phyloP scores from a whole-genome alignment of 1,284 basidiomycete genomes.

The Ganoderma meredithae region DNA sequence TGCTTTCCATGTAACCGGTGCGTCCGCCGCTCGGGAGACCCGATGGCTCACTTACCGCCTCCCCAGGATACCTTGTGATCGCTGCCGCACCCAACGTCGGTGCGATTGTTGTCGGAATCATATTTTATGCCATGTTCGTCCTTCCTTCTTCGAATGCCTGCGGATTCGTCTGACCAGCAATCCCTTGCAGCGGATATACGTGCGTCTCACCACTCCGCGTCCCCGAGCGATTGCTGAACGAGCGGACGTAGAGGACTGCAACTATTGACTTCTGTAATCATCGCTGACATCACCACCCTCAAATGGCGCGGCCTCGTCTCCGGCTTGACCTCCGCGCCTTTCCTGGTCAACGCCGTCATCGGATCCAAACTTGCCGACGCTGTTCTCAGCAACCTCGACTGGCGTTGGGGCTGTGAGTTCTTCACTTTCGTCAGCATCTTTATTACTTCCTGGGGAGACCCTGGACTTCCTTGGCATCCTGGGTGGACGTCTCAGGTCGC shows the following conservation, averaged over 20 bases:
- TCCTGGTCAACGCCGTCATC: slow-evolving; percentile 73
- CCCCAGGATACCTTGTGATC: slow-evolving; percentile 67
- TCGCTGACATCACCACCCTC: slow-evolving; percentile 83
- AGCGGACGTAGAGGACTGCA: slow-evolving; percentile 62
- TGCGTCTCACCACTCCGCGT: slow-evolving; percentile 35
- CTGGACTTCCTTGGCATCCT: no score
- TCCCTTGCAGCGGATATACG: slow-evolving; percentile 57
- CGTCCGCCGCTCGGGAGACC: neutral
- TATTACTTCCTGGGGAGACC: no score
- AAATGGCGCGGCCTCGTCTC: slow-evolving; percentile 81
- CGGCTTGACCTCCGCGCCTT: slow-evolving; percentile 69
- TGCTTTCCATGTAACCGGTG: slow-evolving; percentile 62
- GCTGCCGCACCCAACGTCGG: slow-evolving; percentile 66
- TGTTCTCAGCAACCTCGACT: slow-evolving; percentile 62
- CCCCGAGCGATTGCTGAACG: slow-evolving; percentile 9
- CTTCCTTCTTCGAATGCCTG: neutral
- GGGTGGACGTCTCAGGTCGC: no score
- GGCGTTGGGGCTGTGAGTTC: slow-evolving; percentile 77
- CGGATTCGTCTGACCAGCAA: neutral
- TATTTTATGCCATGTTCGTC: slow-evolving; percentile 62
- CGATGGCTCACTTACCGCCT: neutral
- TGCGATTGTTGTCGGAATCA: slow-evolving; percentile 45
- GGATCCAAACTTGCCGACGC: slow-evolving; percentile 72
- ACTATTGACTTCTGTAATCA: slow-evolving; percentile 77
- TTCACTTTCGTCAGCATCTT: no score